A percentile compares a stretch with the other conserved stretches of the same genome.
These are phyloP conservation scores for Drechslerella dactyloides DNA, from an alignment of 2,329 filamentous ascomycete species.

Conservation along the genomic window DNA sequence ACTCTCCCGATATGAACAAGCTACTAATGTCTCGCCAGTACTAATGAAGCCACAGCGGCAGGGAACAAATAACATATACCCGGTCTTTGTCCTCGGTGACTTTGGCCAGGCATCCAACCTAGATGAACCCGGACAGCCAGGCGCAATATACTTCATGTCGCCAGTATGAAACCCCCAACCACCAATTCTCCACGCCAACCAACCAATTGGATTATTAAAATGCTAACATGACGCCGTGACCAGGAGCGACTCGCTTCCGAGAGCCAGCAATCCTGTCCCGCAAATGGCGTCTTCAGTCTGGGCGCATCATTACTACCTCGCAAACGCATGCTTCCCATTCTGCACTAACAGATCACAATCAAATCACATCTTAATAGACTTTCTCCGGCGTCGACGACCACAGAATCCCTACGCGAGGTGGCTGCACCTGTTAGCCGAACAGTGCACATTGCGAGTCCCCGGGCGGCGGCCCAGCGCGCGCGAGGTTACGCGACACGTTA, in stretches of 20 bases:
- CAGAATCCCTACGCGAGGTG: constrained; percentile 14
- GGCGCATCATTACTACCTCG: constrained; percentile 17
- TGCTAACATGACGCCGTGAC: not conserved
- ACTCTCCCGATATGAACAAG: no score
- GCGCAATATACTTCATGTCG: constrained; percentile 28
- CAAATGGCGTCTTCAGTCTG: constrained; percentile 32
- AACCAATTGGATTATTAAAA: no score
- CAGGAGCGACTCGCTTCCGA: not conserved
- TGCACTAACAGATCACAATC: not conserved
- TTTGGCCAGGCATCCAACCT: constrained; percentile 12
- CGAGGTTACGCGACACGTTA: not conserved
- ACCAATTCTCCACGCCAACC: not conserved
- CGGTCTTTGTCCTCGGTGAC: constrained; percentile 37
- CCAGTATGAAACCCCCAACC: not conserved
- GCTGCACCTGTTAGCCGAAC: constrained; percentile 2
- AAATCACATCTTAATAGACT: constrained; percentile 6
- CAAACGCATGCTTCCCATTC: constrained; percentile 24
- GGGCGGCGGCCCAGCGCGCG: not conserved
- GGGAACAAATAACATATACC: constrained; percentile 25
- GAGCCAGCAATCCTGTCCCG: not conserved
- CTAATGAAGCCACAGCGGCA: constrained; percentile 27
- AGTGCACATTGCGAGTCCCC: constrained; percentile 9
- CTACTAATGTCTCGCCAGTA: constrained; percentile 10
- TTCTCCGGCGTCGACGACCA: not conserved
- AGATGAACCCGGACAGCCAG: constrained; percentile 8